These are phyloP conservation scores for Davidsoniella neocaledoniae DNA, from an alignment of 2,329 filamentous ascomycete species.

Conservation along the genomic window DNA sequence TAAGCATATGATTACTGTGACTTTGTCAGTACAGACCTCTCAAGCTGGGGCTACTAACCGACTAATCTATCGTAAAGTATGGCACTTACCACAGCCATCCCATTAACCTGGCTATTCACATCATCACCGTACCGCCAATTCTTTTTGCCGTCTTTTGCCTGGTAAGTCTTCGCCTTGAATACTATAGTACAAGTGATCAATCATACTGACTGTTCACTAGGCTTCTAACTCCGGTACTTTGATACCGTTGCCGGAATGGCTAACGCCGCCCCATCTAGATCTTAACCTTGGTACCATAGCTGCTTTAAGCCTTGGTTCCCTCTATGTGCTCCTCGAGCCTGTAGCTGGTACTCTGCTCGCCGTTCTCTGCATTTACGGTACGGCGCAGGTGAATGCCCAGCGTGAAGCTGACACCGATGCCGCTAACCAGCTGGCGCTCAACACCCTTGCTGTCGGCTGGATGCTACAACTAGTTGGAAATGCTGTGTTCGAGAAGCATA, in stretches of 20 bases:
- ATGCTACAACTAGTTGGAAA: slow-evolving; percentile 83
- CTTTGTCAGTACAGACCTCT: neutral
- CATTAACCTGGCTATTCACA: slow-evolving; percentile 64
- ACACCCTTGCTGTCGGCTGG: slow-evolving; percentile 61
- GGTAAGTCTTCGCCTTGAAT: slow-evolving; percentile 28
- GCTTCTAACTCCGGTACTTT: slow-evolving; percentile 45
- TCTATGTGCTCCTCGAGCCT: slow-evolving; percentile 87
- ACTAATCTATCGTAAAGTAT: slow-evolving; percentile 37
- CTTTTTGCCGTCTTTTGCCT: slow-evolving; percentile 54
- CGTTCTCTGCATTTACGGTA: slow-evolving; percentile 56
- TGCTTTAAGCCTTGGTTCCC: slow-evolving; percentile 50
- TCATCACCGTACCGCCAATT: slow-evolving; percentile 62
- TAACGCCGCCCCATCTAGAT: slow-evolving; percentile 49
- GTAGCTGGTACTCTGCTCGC: slow-evolving; percentile 70
- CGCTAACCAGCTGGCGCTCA: slow-evolving; percentile 42
- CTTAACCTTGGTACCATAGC: slow-evolving; percentile 50
- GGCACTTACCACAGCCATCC: slow-evolving; percentile 68
- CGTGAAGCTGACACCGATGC: slow-evolving; percentile 36
- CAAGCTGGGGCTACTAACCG: neutral
- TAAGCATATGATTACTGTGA: slow-evolving; percentile 27
- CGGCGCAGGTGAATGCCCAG: slow-evolving; percentile 61
- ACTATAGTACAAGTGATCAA: neutral
- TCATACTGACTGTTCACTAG: slow-evolving; percentile 21
- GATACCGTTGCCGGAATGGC: slow-evolving; percentile 47
- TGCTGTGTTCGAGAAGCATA: slow-evolving; percentile 66